Evolutionary conservation across 495 filamentous ascomycete genomes (phyloP).

Genomic region (Penicillium fimorum): DNA sequence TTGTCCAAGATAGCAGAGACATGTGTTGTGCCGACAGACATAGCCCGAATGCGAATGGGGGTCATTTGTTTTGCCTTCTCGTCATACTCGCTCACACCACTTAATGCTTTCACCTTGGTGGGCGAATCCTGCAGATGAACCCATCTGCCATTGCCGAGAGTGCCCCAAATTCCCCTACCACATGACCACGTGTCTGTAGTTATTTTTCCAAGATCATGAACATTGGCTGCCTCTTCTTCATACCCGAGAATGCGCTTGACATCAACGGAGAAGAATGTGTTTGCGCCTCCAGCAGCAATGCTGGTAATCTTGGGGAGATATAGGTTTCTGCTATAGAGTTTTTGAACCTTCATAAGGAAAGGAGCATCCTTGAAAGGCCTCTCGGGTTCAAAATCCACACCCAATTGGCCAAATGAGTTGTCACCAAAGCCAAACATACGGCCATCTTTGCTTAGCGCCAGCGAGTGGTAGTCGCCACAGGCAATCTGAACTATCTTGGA

Average conservation of each 20-base stretch:
- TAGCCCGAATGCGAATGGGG: slow-evolving; percentile 71
- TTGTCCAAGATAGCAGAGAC: slow-evolving; percentile 79
- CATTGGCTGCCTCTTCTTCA: slow-evolving; percentile 38
- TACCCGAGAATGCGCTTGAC: slow-evolving; percentile 55
- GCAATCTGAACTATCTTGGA: slow-evolving; percentile 70
- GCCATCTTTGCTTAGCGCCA: slow-evolving; percentile 71
- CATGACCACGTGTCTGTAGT: slow-evolving; percentile 81
- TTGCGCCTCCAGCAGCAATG: slow-evolving; percentile 80
- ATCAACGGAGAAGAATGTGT: slow-evolving; percentile 84
- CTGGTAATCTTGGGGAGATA: slow-evolving; percentile 61
- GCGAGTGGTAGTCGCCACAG: slow-evolving; percentile 81
- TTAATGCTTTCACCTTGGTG: slow-evolving; percentile 79
- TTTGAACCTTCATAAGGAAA: slow-evolving; percentile 60
- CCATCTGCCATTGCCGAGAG: slow-evolving; percentile 84
- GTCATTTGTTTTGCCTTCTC: slow-evolving; percentile 62
- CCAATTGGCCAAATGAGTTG: slow-evolving; percentile 83
- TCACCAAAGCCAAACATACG: slow-evolving; percentile 87
- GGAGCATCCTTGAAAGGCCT: slow-evolving; percentile 66
- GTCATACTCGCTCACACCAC: slow-evolving; percentile 80
- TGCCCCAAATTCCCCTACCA: slow-evolving; percentile 80
- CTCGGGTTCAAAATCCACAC: slow-evolving; percentile 63
- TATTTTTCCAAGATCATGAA: slow-evolving; percentile 49
- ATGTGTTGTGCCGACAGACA: slow-evolving; percentile 78
- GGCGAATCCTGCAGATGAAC: slow-evolving; percentile 78
- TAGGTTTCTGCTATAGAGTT: slow-evolving; percentile 65